Base-by-base conservation (phyloP, 139 green algal species). In the Protoeuglena noctilucae region DNA sequence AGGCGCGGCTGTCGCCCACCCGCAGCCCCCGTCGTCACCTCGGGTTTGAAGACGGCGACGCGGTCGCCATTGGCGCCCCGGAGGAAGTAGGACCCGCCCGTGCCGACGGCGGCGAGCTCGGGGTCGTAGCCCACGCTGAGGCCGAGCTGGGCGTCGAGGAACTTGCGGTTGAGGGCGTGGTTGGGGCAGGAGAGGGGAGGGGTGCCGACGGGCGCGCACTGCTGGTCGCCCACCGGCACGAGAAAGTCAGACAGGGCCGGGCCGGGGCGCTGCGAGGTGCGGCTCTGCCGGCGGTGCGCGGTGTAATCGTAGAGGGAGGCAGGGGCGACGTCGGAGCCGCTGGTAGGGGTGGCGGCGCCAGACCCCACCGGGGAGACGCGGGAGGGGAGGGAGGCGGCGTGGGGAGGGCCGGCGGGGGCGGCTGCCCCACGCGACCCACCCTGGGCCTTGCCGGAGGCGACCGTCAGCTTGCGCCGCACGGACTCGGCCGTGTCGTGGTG, bases 21-120 rank as follows among this genome's bases (percentile, higher is more conserved):
- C n/a, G n/a, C n/a, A n/a, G n/a, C n/a, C n/a, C n/a, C n/a, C n/a
- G n/a, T n/a, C n/a, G n/a, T n/a, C n/a, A n/a, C n/a, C n/a, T 66
- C 60, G 2, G 83, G 83, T 66, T 93, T 93, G 65, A 93, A 82
- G 18, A 93, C 80, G 5, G 75, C 81, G n/a, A 86, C 69, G 18
- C 54, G 62, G 3, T 66, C 24, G 22, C 72, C 67, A 3, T 60
- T 23, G 2, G 48, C 28, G 48, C 65, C 61, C 39, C 61, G 52
- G 29, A 81, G 61, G 45, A 77, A 76, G 60, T 77, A 77, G 30
- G 58, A 47, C 9, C 69, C 71, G 18, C 76, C 78, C n/a, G 68
- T 82, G 23, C 80, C 80, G 12, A 64, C 60, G 2, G 56, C 22
- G 18, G 74, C 67, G 28, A 88, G 67, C 45, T 66, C 54, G 12